Evolutionary conservation across 805 yeast species (phyloP), one percentile per base, ranked within the genome.

Genomic region (Hanseniaspora jakobsenii): DNA sequence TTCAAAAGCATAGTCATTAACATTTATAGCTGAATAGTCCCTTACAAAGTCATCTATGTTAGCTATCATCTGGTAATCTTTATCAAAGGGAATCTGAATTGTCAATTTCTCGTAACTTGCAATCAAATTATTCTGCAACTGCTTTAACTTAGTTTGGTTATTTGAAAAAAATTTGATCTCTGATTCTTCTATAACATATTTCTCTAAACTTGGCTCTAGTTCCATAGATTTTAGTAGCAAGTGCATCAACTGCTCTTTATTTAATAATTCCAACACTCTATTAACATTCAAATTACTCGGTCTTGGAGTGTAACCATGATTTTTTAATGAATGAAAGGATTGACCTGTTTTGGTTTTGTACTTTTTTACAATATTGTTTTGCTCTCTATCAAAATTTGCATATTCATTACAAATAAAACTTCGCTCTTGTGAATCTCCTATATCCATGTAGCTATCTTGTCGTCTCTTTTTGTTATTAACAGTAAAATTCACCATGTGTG

Each of bases 1-100:
- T 22, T 57, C 59, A 50, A 61, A 60, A n/a, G 64, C 56, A 48
- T 61, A 61, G 40, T 60, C 65, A 47, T 59, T 58, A 9, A 42
- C 23, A 1, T 19, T 16, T 14, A 42, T 42, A 19, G 13, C 13
- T 7, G 46, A 27, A 56, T 39, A 36, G 44, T 42, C 39, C 12
- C 2, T 29, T 4, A 40, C 10, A 18, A 8, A 6, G 3, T 32
- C 36, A 19, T 32, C n/a, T 5, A 14, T 3, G 10, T 12, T 13
- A 7, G 6, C 3, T 4, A 7, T 3, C 4, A 18, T 7, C 6
- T 18, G 13, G 28, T 40, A 29, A 7, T 29, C 21, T 30, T 36
- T 42, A 32, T 42, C 46, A 35, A 42, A 42, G 6, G 46, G 46
- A n/a, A 42, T 35, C 18, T 16, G 29, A 9, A 13, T 21, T 5